phyloP scores from a whole-genome alignment of 495 filamentous ascomycete species.

The Penicillium pulvis region DNA sequence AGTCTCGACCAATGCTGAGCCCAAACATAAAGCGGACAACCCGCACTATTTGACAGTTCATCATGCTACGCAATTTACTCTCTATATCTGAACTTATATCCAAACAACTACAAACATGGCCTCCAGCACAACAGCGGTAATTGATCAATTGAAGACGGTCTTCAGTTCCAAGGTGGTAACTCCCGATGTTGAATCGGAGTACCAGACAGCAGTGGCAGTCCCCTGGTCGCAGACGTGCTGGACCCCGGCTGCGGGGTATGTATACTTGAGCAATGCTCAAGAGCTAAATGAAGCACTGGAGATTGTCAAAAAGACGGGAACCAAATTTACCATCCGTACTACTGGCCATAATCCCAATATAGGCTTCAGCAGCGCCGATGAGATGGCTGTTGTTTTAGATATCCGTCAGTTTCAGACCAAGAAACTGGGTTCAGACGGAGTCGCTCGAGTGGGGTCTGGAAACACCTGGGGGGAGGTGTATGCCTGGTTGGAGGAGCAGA shows the following conservation, averaged over 20 bases:
- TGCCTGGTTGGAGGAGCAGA: not conserved
- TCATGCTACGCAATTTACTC: no score
- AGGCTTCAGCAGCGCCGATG: conserved; percentile 1
- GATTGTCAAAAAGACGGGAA: not conserved
- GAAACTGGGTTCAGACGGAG: not conserved
- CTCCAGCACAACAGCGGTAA: not conserved
- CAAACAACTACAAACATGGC: not conserved
- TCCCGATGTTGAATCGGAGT: not conserved
- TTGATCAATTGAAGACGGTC: not conserved
- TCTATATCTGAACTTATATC: no score
- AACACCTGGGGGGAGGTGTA: conserved; percentile 1
- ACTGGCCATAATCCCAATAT: not conserved
- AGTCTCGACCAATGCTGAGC: no score
- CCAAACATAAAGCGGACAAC: no score
- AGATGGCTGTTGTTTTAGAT: not conserved
- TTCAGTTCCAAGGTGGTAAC: not conserved
- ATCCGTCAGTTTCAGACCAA: not conserved
- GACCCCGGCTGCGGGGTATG: not conserved
- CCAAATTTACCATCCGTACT: not conserved
- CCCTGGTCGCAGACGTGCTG: conserved; percentile 3
- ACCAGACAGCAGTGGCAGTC: not conserved
- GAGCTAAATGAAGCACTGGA: not conserved
- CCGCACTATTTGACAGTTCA: no score
- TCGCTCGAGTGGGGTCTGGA: not conserved
- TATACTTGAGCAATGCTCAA: not conserved